Conservation (phyloP, 352 stramenopile species). For the Phytophthora pluvialis region DNA sequence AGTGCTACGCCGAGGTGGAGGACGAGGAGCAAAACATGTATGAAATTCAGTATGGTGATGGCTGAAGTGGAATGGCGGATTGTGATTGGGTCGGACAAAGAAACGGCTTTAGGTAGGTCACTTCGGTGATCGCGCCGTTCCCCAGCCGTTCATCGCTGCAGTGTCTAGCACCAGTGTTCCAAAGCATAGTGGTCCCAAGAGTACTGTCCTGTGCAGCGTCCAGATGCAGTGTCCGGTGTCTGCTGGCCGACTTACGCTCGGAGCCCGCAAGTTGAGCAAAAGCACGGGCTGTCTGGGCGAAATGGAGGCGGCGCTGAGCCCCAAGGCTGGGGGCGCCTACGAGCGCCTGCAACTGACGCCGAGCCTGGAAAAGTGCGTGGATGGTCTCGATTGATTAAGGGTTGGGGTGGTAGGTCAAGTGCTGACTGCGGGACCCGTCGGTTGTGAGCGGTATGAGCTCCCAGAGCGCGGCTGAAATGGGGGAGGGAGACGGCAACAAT, state of each 20-base stretch:
- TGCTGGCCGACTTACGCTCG: slow-evolving; percentile 12
- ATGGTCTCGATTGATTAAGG: slow-evolving; percentile 23
- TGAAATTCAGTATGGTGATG: slow-evolving; percentile 6
- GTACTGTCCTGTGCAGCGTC: background rate
- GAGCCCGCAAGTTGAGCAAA: slow-evolving; percentile 22
- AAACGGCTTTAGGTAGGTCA: slow-evolving; percentile 19
- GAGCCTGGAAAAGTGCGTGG: slow-evolving; percentile 34
- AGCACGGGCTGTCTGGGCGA: slow-evolving; percentile 8
- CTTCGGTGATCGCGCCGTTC: too few species aligned
- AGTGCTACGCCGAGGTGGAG: background rate
- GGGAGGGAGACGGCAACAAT: slow-evolving; percentile 24
- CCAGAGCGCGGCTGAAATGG: slow-evolving; percentile 40
- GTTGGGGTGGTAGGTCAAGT: slow-evolving; percentile 7
- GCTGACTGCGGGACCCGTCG: slow-evolving; percentile 22
- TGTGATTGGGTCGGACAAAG: slow-evolving; percentile 19
- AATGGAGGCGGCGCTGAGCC: slow-evolving; percentile 35
- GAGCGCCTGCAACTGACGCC: slow-evolving; percentile 34
- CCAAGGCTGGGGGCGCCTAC: slow-evolving; percentile 29
- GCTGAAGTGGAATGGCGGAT: slow-evolving; percentile 12
- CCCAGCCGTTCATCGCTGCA: slow-evolving; percentile 16
- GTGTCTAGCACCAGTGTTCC: slow-evolving; percentile 17
- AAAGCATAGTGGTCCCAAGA: background rate
- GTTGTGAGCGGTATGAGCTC: slow-evolving; percentile 27
- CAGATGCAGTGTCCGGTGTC: slow-evolving; percentile 1
- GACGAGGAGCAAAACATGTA: background rate